These are phyloP conservation scores for Plasmodium coatneyi DNA, from an alignment of 169 alveolate genomes.

Conservation along the genomic window DNA sequence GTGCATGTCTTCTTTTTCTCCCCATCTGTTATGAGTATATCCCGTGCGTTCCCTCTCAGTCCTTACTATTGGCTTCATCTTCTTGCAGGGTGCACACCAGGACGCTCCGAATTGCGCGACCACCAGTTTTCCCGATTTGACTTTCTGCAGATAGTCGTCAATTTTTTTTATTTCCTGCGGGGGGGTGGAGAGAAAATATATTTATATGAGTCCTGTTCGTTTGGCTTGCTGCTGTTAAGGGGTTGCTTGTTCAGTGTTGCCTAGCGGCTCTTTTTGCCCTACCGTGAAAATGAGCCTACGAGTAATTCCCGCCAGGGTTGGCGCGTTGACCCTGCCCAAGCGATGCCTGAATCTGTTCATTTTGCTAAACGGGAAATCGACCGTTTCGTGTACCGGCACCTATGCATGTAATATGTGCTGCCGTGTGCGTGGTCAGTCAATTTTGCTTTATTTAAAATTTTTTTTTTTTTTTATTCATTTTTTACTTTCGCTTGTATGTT, in stretches of 20 bases:
- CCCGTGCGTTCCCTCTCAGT: conserved; percentile 1
- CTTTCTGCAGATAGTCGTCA: conserved; percentile 80
- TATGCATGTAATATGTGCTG: background rate
- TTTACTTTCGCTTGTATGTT: background rate
- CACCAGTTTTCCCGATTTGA: conserved; percentile 73
- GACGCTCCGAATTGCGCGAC: conserved; percentile 86
- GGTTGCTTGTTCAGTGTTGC: background rate
- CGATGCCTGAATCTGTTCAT: background rate
- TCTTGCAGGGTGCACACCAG: conserved; percentile 89
- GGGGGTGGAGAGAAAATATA: background rate
- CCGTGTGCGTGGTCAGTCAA: background rate
- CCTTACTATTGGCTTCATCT: conserved; percentile 80
- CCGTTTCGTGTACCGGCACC: background rate
- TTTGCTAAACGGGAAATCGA: background rate
- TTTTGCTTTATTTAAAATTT: background rate
- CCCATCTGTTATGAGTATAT: conserved; percentile 50
- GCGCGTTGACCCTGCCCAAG: background rate
- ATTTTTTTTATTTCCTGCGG: conserved; percentile 74
- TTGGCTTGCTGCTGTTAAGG: background rate
- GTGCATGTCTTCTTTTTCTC: conserved; percentile 12
- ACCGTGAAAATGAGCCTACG: background rate
- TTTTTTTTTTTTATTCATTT: background rate
- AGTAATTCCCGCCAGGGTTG: background rate
- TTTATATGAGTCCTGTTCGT: background rate
- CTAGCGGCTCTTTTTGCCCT: background rate